phyloP scores from a whole-genome alignment of 495 filamentous ascomycete species.

The Lasiosphaeriaceae sp. region DNA sequence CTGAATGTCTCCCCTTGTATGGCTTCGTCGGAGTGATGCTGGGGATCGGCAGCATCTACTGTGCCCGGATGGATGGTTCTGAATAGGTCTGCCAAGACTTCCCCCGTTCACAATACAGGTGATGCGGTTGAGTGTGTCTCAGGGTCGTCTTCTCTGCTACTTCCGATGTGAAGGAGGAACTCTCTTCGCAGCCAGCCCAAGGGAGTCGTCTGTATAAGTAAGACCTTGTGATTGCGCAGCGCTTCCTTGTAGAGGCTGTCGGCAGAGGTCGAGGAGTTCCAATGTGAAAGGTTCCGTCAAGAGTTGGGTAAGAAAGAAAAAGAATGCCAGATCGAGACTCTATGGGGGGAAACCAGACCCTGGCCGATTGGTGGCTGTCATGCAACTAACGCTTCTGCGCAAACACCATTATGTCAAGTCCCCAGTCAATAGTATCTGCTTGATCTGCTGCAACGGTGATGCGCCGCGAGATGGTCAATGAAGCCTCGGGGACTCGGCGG shows the following conservation, averaged over 20 bases:
- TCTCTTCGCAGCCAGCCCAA: not conserved
- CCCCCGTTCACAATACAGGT: not conserved
- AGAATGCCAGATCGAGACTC: not conserved
- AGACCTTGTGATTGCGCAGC: not conserved
- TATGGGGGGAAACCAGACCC: slow-evolving; percentile 7
- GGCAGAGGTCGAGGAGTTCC: not conserved
- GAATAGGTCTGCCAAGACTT: not conserved
- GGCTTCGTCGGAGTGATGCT: not conserved
- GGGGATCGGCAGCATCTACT: not conserved
- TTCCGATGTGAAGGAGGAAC: not conserved
- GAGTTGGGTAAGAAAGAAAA: slow-evolving; percentile 4
- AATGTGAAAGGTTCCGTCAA: slow-evolving; percentile 8
- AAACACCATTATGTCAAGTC: slow-evolving; percentile 13
- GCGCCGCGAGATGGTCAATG: slow-evolving; percentile 7
- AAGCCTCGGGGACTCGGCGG: slow-evolving; percentile 7
- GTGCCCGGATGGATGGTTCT: not conserved
- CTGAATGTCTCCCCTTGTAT: not conserved
- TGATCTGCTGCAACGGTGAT: slow-evolving; percentile 15
- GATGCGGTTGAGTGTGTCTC: not conserved
- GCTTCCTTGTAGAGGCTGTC: not conserved
- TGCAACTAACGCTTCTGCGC: slow-evolving; percentile 10
- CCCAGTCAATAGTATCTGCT: slow-evolving; percentile 19
- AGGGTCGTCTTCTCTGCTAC: not conserved
- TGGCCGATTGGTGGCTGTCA: slow-evolving; percentile 12
- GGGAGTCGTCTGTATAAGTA: not conserved